A percentile compares a stretch with the other conserved stretches of the same genome.
phyloP scores from a whole-genome alignment of 345 rosid species.

The Turnera subulata region DNA sequence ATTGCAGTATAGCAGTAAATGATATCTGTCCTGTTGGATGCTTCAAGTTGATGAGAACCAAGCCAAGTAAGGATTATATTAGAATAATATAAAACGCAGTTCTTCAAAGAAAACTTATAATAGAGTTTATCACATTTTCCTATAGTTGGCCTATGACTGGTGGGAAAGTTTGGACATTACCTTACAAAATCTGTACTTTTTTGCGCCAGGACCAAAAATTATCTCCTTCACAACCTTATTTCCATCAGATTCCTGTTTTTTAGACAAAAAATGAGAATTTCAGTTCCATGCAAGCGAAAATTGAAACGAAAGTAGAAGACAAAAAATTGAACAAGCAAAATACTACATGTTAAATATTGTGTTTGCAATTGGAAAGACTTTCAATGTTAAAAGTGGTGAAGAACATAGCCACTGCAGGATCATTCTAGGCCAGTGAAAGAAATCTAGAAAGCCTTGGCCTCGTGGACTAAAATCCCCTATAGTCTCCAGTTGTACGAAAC shows the following conservation, averaged over 20 bases:
- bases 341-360: background rate
- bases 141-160: background rate
- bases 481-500: no score
- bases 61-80: no score
- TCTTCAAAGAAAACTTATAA: no score
- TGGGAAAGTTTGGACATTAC: slow-evolving; percentile 29
- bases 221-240: slow-evolving; percentile 60
- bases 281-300: background rate
- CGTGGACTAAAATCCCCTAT: no score
- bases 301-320: background rate
- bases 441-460: no score
- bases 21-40: no score
- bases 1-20: no score
- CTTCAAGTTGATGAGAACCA: no score
- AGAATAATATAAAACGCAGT: no score
- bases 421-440: background rate
- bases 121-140: background rate
- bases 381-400: background rate
- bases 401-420: background rate
- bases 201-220: slow-evolving; percentile 63
- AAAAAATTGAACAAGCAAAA: background rate
- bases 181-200: slow-evolving; percentile 80
- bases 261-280: background rate
- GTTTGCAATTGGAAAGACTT: background rate
- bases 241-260: slow-evolving; percentile 63